Conservation (phyloP, 352 stramenopile species). For the Phytopythium mirpurense region DNA sequence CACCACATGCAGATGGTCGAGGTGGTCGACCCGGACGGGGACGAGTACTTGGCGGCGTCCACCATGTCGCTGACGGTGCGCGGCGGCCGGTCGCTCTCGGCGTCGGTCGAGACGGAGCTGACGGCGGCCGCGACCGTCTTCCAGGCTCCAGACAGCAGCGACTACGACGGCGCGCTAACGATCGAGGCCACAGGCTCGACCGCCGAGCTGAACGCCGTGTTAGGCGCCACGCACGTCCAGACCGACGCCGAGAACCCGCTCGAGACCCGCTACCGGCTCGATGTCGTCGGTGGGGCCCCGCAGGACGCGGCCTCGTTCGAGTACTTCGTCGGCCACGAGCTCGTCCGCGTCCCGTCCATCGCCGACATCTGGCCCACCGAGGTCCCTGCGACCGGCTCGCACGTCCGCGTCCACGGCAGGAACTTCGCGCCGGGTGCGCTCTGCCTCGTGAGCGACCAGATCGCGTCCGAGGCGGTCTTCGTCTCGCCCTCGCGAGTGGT, state of each 20-base stretch:
- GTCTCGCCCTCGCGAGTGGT: conserved; percentile 5
- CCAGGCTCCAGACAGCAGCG: not conserved
- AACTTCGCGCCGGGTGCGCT: conserved; percentile 12
- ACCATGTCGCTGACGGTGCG: conserved; percentile 13
- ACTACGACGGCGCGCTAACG: not conserved
- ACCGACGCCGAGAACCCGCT: conserved; percentile 13
- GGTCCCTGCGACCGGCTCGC: conserved; percentile 12
- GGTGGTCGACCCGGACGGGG: conserved; percentile 21
- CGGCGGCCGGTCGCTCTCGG: conserved; percentile 8
- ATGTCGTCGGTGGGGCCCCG: conserved; percentile 2
- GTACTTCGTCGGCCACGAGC: conserved; percentile 9
- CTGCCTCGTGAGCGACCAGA: conserved; percentile 9
- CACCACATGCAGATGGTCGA: conserved; percentile 14
- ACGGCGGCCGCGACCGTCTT: conserved; percentile 6
- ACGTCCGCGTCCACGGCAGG: conserved; percentile 8
- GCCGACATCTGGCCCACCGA: conserved; percentile 9
- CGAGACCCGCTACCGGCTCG: conserved; percentile 5
- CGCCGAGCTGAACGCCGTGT: conserved; percentile 8
- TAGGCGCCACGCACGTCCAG: conserved; percentile 3
- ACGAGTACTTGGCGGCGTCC: conserved; percentile 26
- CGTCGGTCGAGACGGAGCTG: conserved; percentile 7
- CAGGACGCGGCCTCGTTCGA: not conserved
- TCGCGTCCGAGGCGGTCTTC: conserved; percentile 1
- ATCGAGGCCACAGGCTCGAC: conserved; percentile 11
- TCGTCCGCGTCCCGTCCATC: conserved; percentile 10